Base-by-base conservation (phyloP, 2,329 filamentous ascomycete genomes). In the Epicoccum nigrum region DNA sequence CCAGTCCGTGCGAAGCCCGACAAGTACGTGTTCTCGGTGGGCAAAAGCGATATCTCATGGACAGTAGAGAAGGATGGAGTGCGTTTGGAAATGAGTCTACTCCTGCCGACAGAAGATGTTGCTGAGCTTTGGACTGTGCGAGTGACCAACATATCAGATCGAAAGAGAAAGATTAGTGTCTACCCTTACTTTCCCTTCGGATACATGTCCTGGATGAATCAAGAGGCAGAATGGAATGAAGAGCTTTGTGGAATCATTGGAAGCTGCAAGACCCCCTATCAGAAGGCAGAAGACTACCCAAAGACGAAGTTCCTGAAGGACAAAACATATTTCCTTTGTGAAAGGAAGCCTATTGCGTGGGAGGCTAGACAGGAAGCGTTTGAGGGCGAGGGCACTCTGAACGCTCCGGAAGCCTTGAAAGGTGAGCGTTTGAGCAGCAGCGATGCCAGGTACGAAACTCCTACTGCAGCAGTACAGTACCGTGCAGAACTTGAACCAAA, bases 201-300 rank as follows among this genome's bases (percentile, higher is more conserved):
- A n/a, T 83, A 82, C 69, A 83, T 83, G 80, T 83, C 81, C 12
- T 84, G 81, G 81, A 84, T 84, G 81, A 84, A 83, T 63, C 82
- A 83, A 63, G 80, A 79, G 25, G 81, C 78, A 28, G 78, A 81
- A 55, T 83, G 79, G 73, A 74, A 77, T 17, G 47, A 69, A 5
- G 77, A 81, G 8, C 71, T 83, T 16, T 71, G 73, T 17, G 81
- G 78, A 19, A 72, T 84, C 11, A 74, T 84, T 9, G 80, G 74
- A 19, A 82, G 73, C 65, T 77, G 78, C 60, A 77, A 82, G 53
- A 83, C 81, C 1, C 82, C 81, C 0, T 84, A 84, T 59, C 82
- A 84, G 51, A 83, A 83, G 60, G 77, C 80, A 0, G 74, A 76
- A 53, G 81, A 84, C 49, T 84, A 83, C 62, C 81, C 78, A 55